Evolutionary conservation across 495 filamentous ascomycete genomes (phyloP), one percentile per base, ranked within the genome.

Genomic region (Clavariopsis aquatica): DNA sequence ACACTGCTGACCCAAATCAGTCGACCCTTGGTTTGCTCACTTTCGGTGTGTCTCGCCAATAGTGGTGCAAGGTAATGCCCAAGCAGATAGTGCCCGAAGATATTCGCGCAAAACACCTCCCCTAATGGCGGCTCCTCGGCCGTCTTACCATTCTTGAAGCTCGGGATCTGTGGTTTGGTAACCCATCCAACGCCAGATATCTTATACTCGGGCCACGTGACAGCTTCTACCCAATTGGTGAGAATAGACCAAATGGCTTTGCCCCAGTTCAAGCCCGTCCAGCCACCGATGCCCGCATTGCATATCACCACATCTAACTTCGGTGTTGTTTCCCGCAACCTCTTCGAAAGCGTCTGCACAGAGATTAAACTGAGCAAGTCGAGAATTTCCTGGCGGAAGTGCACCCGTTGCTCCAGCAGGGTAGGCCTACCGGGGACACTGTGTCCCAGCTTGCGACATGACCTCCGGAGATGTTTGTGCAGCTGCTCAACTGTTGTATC

Each of bases 1-100:
- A 96, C 74, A 68, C 86, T 92, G 23, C 85, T 88, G 1, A 92
- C 81, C 93, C 94, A 97, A 57, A 98, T 84, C 51, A 98, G 80
- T 23, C 91, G 85, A 7, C 85, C 85, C 1, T 38, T 59, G 5
- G 70, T 71, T 19, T 75, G 78, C 1, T 72, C 76, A 19, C 27
- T 4, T 52, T 80, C 23, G 12, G 38, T 22, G 75, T 82, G 78
- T 17, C 78, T 70, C 57, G 75, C 83, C 47, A 98, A 80, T 9
- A 96, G 79, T 0, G 90, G 87, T 56, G 86, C 78, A 1, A 96
- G 80, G 60, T 87, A 87, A 73, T 96, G 93, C 19, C 83, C 83
- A 20, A 98, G 87, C 66, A 97, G 78, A 73, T 98, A 98, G 76
- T 98, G 94, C 0, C 95, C 94, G 71, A 98, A 96, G 28, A 96